A percentile compares a stretch with the other conserved stretches of the same genome.
Evolutionary conservation across 805 yeast species (phyloP).

Genomic region (Nakazawaea siamensis): DNA sequence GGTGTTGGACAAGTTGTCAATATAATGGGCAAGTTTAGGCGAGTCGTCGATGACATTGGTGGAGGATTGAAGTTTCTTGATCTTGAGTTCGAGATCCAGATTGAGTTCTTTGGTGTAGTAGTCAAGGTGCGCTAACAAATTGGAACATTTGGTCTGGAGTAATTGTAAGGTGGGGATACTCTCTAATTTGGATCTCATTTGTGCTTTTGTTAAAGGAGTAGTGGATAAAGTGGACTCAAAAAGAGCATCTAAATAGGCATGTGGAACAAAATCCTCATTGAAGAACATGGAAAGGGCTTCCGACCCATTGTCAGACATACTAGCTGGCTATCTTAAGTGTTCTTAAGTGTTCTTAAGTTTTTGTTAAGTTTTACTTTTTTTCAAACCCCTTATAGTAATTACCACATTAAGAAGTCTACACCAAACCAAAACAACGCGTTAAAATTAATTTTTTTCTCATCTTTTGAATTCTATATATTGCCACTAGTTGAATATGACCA

Average conservation of each 20-base stretch:
- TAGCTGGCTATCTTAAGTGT: too few relatives aligned
- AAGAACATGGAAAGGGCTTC: constrained; percentile 59
- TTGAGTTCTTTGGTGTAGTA: constrained; percentile 54
- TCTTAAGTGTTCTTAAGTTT: too few relatives aligned
- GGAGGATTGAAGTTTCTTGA: constrained; percentile 40
- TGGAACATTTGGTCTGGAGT: constrained; percentile 39
- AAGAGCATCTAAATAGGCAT: constrained; percentile 57
- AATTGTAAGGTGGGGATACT: constrained; percentile 22
- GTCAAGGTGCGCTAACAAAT: constrained; percentile 52
- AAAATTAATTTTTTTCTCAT: too few relatives aligned
- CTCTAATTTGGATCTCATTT: constrained; percentile 11
- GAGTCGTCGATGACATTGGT: constrained; percentile 26
- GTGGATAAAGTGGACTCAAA: constrained; percentile 30
- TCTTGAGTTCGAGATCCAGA: constrained; percentile 40
- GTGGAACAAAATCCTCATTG: constrained; percentile 57
- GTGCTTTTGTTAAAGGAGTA: constrained; percentile 5
- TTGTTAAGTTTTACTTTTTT: too few relatives aligned
- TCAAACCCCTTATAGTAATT: too few relatives aligned
- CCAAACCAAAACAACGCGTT: too few relatives aligned
- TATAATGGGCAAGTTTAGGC: constrained; percentile 55
- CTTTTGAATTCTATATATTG: too few relatives aligned
- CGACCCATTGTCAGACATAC: too few relatives aligned
- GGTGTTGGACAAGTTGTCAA: constrained; percentile 51
- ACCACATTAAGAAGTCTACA: too few relatives aligned
- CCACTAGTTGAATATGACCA: too few relatives aligned